These are phyloP conservation scores for Globisporangium recalcitrans DNA, from an alignment of 352 stramenopile genomes.

Conservation along the genomic window DNA sequence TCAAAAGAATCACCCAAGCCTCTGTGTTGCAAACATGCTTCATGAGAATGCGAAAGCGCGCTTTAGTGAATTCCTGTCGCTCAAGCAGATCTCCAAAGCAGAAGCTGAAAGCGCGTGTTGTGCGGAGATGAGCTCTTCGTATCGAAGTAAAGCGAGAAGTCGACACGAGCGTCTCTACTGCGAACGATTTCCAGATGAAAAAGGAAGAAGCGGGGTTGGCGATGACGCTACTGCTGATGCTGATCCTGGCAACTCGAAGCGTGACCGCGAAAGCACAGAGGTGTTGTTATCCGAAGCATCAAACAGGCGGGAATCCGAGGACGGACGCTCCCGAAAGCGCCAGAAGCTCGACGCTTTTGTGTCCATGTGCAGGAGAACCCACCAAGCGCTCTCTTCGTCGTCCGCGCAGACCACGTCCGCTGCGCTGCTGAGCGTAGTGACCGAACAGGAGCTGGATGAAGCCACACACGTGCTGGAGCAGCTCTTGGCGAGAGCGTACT, in stretches of 20 bases:
- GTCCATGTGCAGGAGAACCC: slow-evolving; percentile 37
- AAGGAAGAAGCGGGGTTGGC: not conserved
- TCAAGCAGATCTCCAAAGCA: slow-evolving; percentile 17
- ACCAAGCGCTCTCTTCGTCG: slow-evolving; percentile 33
- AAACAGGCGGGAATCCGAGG: slow-evolving; percentile 13
- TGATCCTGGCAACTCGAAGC: slow-evolving; percentile 16
- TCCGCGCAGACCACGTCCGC: slow-evolving; percentile 16
- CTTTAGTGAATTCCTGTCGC: slow-evolving; percentile 20
- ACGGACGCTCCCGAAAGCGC: not conserved
- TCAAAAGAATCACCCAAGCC: not conserved
- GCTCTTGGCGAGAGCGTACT: slow-evolving; percentile 27
- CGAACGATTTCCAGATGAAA: slow-evolving; percentile 26
- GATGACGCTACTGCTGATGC: not conserved
- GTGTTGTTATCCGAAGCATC: not conserved
- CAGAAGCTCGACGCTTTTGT: slow-evolving; percentile 17
- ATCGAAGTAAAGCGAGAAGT: slow-evolving; percentile 7
- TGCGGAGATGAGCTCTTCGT: slow-evolving; percentile 12
- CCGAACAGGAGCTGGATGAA: slow-evolving; percentile 41
- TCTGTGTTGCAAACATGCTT: slow-evolving; percentile 15
- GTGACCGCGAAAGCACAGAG: slow-evolving; percentile 11
- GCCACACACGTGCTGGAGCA: slow-evolving; percentile 37
- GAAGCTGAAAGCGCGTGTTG: slow-evolving; percentile 15
- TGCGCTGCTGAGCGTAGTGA: slow-evolving; percentile 28
- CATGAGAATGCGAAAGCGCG: slow-evolving; percentile 16
- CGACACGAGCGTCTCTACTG: slow-evolving; percentile 14